phyloP scores from a whole-genome alignment of 1,284 basidiomycete species.

The Calocybe gambosa region DNA sequence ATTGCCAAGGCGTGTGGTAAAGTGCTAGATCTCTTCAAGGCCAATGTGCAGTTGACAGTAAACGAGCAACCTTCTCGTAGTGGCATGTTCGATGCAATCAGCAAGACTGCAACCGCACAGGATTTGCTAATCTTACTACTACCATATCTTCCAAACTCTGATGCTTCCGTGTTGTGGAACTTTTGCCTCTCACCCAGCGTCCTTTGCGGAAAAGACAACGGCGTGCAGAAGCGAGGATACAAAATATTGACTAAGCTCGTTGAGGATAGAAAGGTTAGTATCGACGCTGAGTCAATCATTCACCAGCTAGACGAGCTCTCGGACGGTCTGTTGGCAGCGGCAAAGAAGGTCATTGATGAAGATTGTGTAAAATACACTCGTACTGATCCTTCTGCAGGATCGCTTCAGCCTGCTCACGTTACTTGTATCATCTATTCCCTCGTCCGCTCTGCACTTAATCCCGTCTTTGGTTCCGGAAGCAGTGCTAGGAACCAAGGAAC shows the following conservation, averaged over 20 bases:
- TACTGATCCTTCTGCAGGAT: constrained; percentile 46
- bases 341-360: constrained; percentile 69
- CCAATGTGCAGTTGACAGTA: constrained; percentile 50
- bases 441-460: constrained; percentile 76
- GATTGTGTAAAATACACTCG: background rate
- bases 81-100: constrained; percentile 36
- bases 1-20: constrained; percentile 78
- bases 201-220: constrained; percentile 72
- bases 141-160: constrained; percentile 62
- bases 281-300: constrained; percentile 56
- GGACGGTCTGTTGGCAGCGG: constrained; percentile 71
- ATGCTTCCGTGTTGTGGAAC: constrained; percentile 60
- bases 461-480: constrained; percentile 92
- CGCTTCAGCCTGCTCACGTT: constrained; percentile 74
- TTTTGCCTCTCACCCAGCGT: constrained; percentile 56
- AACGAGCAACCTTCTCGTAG: constrained; percentile 27
- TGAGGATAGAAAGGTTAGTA: constrained; percentile 51
- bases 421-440: constrained; percentile 70
- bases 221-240: constrained; percentile 94
- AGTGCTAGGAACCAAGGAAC: constrained; percentile 96
- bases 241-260: constrained; percentile 77
- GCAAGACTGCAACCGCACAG: constrained; percentile 74
- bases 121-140: constrained; percentile 87
- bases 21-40: constrained; percentile 71
- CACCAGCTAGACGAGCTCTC: constrained; percentile 59